Evolutionary conservation across 305 asterid species (phyloP).

Genomic region (Solanum hybrid): DNA sequence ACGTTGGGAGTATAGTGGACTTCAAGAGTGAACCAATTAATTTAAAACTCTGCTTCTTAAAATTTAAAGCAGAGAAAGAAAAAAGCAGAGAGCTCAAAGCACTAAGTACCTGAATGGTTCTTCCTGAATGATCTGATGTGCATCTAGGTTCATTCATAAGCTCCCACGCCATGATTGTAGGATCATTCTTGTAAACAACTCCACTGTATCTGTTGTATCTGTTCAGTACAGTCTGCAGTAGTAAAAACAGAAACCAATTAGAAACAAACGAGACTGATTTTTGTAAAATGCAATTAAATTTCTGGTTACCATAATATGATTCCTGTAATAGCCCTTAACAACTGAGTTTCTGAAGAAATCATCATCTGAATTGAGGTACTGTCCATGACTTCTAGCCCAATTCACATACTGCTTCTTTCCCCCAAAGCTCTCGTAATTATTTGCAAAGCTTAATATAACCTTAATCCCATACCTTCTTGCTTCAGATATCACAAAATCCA

Average conservation of each 20-base stretch:
- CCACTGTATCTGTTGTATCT: conserved; percentile 52
- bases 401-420: conserved; percentile 87
- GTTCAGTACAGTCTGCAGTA: conserved; percentile 55
- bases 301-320: conserved; percentile 50
- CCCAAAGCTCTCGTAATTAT: conserved; percentile 77
- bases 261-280: not conserved
- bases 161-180: conserved; percentile 98
- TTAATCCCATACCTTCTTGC: conserved; percentile 68
- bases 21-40: not conserved
- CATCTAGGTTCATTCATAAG: conserved; percentile 96
- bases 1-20: not conserved
- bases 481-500: conserved; percentile 84
- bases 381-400: conserved; percentile 73
- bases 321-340: conserved; percentile 66
- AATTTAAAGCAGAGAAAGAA: not conserved
- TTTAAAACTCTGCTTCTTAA: not conserved
- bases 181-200: conserved; percentile 70
- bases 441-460: conserved; percentile 65
- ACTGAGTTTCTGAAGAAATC: conserved; percentile 64
- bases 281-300: not conserved
- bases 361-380: conserved; percentile 60
- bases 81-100: not conserved
- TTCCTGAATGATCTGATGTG: conserved; percentile 78
- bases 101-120: conserved; percentile 54
- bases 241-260: not conserved